phyloP scores from a whole-genome alignment of 225 moss, liverwort and hornwort genomes.

The Bryum argenteum region DNA sequence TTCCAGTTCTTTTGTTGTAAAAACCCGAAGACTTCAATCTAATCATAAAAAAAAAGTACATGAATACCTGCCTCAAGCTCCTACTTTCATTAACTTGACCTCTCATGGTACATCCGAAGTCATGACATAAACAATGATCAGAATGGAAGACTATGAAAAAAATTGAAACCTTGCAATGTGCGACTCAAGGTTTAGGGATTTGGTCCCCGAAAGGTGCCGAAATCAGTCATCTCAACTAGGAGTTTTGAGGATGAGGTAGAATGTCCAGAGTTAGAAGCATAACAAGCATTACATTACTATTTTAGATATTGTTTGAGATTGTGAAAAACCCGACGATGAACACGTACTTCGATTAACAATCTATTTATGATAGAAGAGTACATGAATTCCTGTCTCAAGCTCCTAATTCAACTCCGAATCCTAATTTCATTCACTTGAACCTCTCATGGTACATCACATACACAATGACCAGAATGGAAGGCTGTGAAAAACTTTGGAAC shows the following conservation, averaged over 20 bases:
- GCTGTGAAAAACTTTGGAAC: background rate
- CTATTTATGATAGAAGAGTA: background rate
- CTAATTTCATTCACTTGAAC: background rate
- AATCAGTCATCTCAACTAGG: too few relatives aligned
- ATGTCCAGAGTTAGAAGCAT: too few relatives aligned
- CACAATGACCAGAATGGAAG: background rate
- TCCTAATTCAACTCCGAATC: background rate
- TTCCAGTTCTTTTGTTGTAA: background rate
- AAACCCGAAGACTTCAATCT: background rate
- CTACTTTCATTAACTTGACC: background rate
- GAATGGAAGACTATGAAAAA: background rate
- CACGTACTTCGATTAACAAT: background rate
- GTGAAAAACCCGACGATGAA: background rate
- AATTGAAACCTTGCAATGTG: background rate
- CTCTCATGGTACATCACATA: background rate
- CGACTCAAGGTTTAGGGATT: conserved; percentile 14
- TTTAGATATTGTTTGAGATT: background rate
- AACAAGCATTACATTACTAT: background rate
- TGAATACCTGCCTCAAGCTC: background rate
- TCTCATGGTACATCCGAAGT: background rate
- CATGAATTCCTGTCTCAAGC: background rate
- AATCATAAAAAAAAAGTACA: background rate
- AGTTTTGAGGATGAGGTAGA: too few relatives aligned
- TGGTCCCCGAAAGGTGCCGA: background rate
- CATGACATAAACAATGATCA: background rate